A percentile compares a stretch with the other conserved stretches of the same genome.
These are phyloP conservation scores for Triticum urartu DNA, from an alignment of 176 grass and related monocot genomes.

Conservation along the genomic window DNA sequence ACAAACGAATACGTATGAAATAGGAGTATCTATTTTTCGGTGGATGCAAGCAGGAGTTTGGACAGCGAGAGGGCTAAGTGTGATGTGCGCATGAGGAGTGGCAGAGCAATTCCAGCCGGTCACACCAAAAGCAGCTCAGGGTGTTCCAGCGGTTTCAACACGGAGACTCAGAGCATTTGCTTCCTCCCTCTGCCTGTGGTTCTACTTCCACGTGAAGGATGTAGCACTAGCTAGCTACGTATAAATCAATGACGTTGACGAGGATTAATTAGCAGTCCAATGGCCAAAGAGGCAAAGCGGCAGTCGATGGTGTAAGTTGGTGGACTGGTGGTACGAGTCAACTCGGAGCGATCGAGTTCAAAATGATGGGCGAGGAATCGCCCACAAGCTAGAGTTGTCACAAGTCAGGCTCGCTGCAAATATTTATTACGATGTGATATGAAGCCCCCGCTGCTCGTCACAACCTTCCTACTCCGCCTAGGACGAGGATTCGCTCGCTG, in stretches of 20 bases:
- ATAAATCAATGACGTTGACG: conserved; percentile 24
- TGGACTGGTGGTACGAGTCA: conserved; percentile 12
- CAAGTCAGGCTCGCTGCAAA: conserved; percentile 10
- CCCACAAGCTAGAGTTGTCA: not conserved
- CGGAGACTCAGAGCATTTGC: not conserved
- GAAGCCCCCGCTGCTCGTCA: not conserved
- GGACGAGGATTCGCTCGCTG: too few species aligned
- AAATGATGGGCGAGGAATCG: conserved; percentile 30
- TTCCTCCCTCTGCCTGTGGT: not conserved
- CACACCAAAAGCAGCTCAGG: not conserved
- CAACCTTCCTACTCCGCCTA: not conserved
- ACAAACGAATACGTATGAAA: not conserved
- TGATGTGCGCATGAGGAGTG: not conserved
- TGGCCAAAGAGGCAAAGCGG: not conserved
- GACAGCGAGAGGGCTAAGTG: not conserved
- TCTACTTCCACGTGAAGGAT: not conserved
- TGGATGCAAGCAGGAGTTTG: not conserved
- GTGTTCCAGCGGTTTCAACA: conserved; percentile 9
- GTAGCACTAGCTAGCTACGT: not conserved
- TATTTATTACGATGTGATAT: conserved; percentile 19
- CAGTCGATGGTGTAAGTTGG: not conserved
- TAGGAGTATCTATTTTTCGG: not conserved
- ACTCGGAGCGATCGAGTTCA: conserved; percentile 32
- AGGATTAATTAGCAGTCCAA: conserved; percentile 11
- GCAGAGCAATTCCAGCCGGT: conserved; percentile 4